Evolutionary conservation across 2,329 filamentous ascomycete genomes (phyloP).

Genomic region (Chaetomium strumarium): DNA sequence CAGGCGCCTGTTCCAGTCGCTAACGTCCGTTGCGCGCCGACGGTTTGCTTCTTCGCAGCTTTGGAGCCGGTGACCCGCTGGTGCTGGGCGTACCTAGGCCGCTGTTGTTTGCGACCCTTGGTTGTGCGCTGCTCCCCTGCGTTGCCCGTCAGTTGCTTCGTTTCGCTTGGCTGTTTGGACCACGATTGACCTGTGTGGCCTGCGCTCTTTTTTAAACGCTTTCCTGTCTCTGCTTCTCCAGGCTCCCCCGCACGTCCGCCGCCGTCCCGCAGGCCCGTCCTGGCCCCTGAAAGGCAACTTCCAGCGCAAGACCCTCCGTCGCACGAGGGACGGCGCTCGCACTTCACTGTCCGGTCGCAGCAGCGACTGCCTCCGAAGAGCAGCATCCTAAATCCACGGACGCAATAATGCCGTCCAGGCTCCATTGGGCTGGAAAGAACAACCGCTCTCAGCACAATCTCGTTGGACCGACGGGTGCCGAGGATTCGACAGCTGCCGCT

Average conservation of each 20-base stretch:
- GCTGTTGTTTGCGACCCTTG: not conserved
- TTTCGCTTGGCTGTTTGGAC: conserved; percentile 10
- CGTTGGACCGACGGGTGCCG: conserved; percentile 37
- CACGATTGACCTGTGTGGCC: conserved; percentile 4
- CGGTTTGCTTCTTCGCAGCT: conserved; percentile 3
- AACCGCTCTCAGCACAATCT: conserved; percentile 53
- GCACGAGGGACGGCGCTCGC: too few relatives aligned
- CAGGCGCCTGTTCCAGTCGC: conserved; percentile 1
- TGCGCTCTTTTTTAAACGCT: conserved; percentile 7
- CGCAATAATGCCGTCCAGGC: conserved; percentile 42
- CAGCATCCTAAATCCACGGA: not conserved
- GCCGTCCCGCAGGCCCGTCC: not conserved
- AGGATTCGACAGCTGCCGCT: conserved; percentile 10
- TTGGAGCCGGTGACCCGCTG: conserved; percentile 2
- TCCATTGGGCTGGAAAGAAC: conserved; percentile 50
- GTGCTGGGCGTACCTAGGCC: not conserved
- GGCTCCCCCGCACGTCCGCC: not conserved
- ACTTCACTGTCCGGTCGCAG: too few relatives aligned
- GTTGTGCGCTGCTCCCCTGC: conserved; percentile 4
- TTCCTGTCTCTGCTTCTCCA: not conserved
- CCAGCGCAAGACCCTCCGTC: too few relatives aligned
- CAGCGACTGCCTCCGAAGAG: too few relatives aligned
- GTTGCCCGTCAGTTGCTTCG: not conserved
- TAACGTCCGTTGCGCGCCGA: conserved; percentile 5
- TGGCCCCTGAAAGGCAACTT: not conserved